Conservation (phyloP, 495 filamentous ascomycete species). For the Neurospora sp. region DNA sequence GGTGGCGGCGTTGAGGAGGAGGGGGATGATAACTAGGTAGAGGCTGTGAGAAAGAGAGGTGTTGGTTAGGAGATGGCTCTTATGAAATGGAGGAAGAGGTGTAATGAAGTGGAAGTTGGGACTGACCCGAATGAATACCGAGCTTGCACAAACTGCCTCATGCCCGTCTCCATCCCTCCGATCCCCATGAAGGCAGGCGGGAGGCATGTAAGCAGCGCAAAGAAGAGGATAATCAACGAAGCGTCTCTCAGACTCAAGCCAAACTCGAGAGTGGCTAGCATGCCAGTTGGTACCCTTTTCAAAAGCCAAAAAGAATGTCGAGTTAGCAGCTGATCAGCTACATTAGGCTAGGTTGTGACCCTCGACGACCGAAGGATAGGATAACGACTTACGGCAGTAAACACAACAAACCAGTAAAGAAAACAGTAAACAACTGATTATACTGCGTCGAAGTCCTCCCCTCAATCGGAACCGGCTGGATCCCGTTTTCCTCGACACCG, state of each 20-base stretch:
- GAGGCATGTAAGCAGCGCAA: conserved; percentile 38
- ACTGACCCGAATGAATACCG: conserved; percentile 45
- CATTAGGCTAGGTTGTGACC: background rate
- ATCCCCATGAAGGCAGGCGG: conserved; percentile 46
- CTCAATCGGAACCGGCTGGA: conserved; percentile 43
- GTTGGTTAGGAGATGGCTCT: background rate
- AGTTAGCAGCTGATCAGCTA: background rate
- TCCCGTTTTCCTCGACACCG: conserved; percentile 40
- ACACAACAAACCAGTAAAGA: conserved; percentile 33
- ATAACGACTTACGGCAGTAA: conserved; percentile 30
- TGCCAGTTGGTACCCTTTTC: conserved; percentile 39
- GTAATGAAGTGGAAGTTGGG: background rate
- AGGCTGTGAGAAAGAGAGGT: conserved; percentile 8
- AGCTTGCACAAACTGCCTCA: conserved; percentile 47
- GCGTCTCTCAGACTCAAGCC: conserved; percentile 44
- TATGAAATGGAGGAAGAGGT: background rate
- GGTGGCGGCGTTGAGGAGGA: conserved; percentile 32
- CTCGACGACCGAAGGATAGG: background rate
- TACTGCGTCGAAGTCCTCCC: conserved; percentile 41
- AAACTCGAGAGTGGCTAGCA: conserved; percentile 41
- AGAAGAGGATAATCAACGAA: conserved; percentile 47
- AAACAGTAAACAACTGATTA: conserved; percentile 40
- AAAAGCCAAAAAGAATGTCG: background rate
- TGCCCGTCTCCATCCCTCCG: conserved; percentile 39
- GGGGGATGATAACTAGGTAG: conserved; percentile 29